Base-by-base conservation (phyloP, 441 rosid species). In the Melastoma candidum region DNA sequence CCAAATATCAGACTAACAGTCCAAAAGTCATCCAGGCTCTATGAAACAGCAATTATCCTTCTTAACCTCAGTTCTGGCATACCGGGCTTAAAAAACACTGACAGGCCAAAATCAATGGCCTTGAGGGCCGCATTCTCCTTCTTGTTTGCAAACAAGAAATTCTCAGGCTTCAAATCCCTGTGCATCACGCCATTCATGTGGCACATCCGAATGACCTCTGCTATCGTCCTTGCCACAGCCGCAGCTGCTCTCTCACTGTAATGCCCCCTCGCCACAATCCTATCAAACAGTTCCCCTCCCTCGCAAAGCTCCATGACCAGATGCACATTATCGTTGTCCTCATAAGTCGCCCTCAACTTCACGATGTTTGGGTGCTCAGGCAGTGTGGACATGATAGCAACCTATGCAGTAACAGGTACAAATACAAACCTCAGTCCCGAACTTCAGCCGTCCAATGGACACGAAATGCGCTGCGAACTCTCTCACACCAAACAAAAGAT, bases 301-400 rank as follows among this genome's bases (percentile, higher is more conserved):
- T 92, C 98, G 26, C 98, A 92, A n/a, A 92, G 72, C 78, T 87
- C 96, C 96, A 87, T 87, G 32, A 87, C 96, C 64, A 92, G 63
- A 63, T 87, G 90, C 44, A 92, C 98, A 44, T 87, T 87, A 63
- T 92, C 96, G 29, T 52, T 54, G 49, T 87, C 98, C 78, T 92
- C 98, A 8, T 87, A 92, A 0, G 90, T 85, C 8, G 89, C 98
- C 70, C 69, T 85, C 45, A 92, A 75, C 76, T 80, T 87, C 43
- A 92, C 93, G 3, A 92, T 63, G 47, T 92, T 87, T 1, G 89
- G 81, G 53, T 92, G 98, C 6, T 83, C 84, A 8, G 98, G 98
- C 29, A 92, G 58, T 22, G 85, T 79, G 2, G 95, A 83, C 93
- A 92, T 83, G 54, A 87, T 87, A 41, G 86, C 84, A 11, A 87